Conservation (phyloP, 2,329 filamentous ascomycete species). For the Ceratocystis cacaofunesta region DNA sequence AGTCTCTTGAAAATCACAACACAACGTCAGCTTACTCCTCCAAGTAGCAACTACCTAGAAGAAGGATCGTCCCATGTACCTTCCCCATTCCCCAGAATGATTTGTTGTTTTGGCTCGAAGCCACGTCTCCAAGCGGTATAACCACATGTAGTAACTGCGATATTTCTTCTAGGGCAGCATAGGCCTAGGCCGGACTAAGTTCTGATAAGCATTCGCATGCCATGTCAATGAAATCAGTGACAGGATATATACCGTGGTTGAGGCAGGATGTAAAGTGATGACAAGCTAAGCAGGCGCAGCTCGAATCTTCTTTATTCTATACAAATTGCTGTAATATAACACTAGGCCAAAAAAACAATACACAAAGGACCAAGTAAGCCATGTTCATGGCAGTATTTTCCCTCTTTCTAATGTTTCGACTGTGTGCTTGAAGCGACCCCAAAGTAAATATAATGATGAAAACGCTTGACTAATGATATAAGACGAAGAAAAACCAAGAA, state of each 20-base stretch:
- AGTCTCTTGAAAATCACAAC: background rate
- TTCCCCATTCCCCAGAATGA: background rate
- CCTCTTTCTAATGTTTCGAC: no score
- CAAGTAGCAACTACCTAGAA: background rate
- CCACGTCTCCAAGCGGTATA: background rate
- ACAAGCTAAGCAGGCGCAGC: background rate
- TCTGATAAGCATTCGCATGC: background rate
- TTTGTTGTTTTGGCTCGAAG: background rate
- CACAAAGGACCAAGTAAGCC: background rate
- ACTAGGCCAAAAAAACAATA: background rate
- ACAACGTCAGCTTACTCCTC: no score
- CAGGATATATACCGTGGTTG: background rate
- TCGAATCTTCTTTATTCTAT: background rate
- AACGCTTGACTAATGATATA: background rate
- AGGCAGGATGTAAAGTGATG: background rate
- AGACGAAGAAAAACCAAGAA: conserved; percentile 6
- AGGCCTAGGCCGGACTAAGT: background rate
- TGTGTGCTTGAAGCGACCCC: no score
- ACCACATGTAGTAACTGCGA: background rate
- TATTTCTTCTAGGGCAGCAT: background rate
- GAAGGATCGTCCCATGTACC: background rate
- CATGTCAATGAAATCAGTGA: background rate
- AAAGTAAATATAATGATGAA: conserved; percentile 2
- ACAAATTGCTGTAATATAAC: background rate
- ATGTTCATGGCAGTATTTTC: no score